Conservation (phyloP, 116 monocot genomes). For the Phalaenopsis hybrid region DNA sequence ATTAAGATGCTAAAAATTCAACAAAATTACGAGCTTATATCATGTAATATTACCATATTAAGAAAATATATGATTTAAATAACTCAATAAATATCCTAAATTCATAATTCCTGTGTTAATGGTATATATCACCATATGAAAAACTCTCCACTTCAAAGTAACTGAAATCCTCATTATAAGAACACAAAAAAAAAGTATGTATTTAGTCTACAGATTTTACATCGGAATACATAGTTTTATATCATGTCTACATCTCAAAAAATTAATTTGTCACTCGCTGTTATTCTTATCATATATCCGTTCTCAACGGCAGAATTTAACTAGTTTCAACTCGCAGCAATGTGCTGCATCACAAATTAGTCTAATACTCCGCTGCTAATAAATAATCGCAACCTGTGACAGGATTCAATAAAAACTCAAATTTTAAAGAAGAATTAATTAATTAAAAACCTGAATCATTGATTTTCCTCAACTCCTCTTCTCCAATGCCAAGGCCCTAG, state of each 20-base stretch:
- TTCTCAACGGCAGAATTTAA: neutral
- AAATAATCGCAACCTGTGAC: neutral
- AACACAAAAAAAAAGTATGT: neutral
- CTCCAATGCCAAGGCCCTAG: slow-evolving; percentile 2
- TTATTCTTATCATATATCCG: neutral
- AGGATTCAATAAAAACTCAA: neutral
- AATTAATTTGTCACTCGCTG: neutral
- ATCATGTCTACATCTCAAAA: neutral
- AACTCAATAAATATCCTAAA: neutral
- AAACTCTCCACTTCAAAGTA: neutral
- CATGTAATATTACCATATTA: too few species aligned
- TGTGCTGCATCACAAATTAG: neutral
- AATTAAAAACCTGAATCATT: slow-evolving; percentile 5
- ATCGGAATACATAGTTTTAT: neutral
- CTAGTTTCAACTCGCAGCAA: neutral
- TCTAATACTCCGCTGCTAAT: neutral
- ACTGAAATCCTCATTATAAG: neutral
- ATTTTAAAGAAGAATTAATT: neutral
- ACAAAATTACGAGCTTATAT: too few species aligned
- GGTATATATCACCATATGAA: neutral
- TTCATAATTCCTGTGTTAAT: neutral
- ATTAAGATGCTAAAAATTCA: too few species aligned
- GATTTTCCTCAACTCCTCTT: neutral
- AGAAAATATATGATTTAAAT: neutral
- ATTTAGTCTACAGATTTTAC: neutral